Evolutionary conservation across 2,329 filamentous ascomycete genomes (phyloP).

Genomic region (Cladosporium sp.): DNA sequence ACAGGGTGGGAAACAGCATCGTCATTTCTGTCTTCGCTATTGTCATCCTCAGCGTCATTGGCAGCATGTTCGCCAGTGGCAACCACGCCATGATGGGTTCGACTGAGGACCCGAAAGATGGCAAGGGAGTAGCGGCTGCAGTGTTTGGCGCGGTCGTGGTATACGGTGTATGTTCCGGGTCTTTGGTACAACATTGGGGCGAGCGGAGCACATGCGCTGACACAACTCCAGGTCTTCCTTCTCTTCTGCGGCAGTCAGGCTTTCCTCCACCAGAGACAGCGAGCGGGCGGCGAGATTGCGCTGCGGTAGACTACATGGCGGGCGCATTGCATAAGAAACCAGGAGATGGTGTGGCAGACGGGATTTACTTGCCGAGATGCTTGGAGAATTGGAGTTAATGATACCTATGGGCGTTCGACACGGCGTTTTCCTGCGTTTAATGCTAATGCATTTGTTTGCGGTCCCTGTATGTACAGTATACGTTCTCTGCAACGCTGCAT

Average conservation of each 20-base stretch:
- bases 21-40: conserved; percentile 60
- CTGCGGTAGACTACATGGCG: conserved; percentile 44
- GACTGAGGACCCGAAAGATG: conserved; percentile 56
- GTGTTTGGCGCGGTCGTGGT: conserved; percentile 84
- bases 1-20: conserved; percentile 49
- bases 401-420: not conserved
- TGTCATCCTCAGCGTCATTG: conserved; percentile 58
- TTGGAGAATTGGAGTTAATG: not conserved
- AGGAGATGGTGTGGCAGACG: not conserved
- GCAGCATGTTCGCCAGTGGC: conserved; percentile 65
- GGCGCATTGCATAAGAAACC: not conserved
- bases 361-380: not conserved
- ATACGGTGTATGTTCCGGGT: conserved; percentile 67
- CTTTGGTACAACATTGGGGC: not conserved
- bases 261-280: conserved; percentile 75
- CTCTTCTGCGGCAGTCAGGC: conserved; percentile 89
- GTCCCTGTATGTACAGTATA: not conserved
- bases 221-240: conserved; percentile 64
- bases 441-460: not conserved
- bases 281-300: conserved; percentile 75
- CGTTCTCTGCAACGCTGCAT: not conserved
- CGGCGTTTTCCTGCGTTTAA: not conserved
- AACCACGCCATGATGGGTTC: conserved; percentile 81
- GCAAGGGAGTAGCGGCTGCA: conserved; percentile 70
- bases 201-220: not conserved